Evolutionary conservation across 2,329 filamentous ascomycete genomes (phyloP), one percentile per base, ranked within the genome.

Genomic region (Scytalidium sp.): DNA sequence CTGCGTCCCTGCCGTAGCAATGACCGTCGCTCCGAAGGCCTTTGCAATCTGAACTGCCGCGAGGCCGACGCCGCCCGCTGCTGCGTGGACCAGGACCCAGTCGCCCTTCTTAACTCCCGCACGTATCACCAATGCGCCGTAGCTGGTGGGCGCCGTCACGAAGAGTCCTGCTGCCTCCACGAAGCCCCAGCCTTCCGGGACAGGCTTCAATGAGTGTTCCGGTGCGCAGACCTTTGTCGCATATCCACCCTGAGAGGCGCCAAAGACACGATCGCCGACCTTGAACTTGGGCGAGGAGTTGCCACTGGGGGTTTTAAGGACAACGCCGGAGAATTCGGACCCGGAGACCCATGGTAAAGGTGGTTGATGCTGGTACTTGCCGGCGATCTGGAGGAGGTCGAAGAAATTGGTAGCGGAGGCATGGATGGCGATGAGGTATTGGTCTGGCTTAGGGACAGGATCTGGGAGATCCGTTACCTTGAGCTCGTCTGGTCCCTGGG

Each of bases 401-500:
- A 97, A 97, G 80, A 97, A 97, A 74, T 97, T 97, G 62, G 90
- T 89, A 19, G 90, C 93, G 1, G 88, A 81, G 43, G 93, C 90
- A 70, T 90, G 88, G 62, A 97, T 88, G 64, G 85, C 81, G 66
- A 97, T 88, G 56, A 95, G 78, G 67, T 97, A 97, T 72, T 96
- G 83, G 64, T 88, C 75, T 25, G 83, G 70, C 8, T 78, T 75
- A 1, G 91, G 89, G 1, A 73, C 72, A 1, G 90, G 92, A 47
- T 91, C 88, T 17, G 90, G 84, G 13, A 96, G 79, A 19, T 82
- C 77, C 17, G 82, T 79, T 57, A 96, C 87, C 54, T 75, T 79
- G 67, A 97, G 88, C 64, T 94, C 88, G 54, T 84, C 75, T 2
- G 92, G 90, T 27, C 84, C 85, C 88, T 94, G 53, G 17, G 3